phyloP scores from a whole-genome alignment of 441 rosid genomes.

The Pelargonium myrrhifolium region DNA sequence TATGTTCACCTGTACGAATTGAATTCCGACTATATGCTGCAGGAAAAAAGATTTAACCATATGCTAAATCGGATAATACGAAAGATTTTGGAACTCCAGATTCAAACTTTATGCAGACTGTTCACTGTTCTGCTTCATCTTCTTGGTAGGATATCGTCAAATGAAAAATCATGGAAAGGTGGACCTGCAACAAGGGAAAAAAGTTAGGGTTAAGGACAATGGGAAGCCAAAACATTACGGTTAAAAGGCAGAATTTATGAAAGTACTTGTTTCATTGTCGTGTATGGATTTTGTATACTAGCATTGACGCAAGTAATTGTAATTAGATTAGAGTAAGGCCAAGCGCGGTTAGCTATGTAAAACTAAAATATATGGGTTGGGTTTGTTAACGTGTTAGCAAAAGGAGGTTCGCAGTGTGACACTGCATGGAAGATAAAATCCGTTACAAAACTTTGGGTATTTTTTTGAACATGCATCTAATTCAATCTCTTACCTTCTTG shows the following conservation, averaged over 20 bases:
- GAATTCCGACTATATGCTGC: neutral
- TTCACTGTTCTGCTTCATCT: slow-evolving; percentile 25
- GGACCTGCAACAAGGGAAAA: slow-evolving; percentile 51
- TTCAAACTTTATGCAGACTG: neutral
- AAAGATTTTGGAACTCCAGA: slow-evolving; percentile 16
- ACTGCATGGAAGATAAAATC: too few relatives aligned
- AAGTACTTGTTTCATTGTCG: too few relatives aligned
- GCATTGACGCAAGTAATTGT: too few relatives aligned
- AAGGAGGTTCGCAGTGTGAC: too few relatives aligned
- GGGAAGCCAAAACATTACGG: neutral
- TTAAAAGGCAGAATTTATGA: neutral
- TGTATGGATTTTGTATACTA: too few relatives aligned
- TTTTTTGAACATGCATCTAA: neutral
- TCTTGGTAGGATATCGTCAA: slow-evolving; percentile 57
- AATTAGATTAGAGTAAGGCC: too few relatives aligned
- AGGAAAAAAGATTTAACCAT: neutral
- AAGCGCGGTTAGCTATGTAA: too few relatives aligned
- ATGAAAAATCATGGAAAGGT: slow-evolving; percentile 80
- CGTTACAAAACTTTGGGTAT: too few relatives aligned
- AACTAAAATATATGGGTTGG: too few relatives aligned
- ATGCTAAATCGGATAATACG: slow-evolving; percentile 9
- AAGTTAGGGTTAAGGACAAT: neutral
- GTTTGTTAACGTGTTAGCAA: too few relatives aligned
- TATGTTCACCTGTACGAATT: neutral
- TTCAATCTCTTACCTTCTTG: slow-evolving; percentile 52